Evolutionary conservation across 257 asterid species (phyloP).

Genomic region (Rubia yunnanensis): DNA sequence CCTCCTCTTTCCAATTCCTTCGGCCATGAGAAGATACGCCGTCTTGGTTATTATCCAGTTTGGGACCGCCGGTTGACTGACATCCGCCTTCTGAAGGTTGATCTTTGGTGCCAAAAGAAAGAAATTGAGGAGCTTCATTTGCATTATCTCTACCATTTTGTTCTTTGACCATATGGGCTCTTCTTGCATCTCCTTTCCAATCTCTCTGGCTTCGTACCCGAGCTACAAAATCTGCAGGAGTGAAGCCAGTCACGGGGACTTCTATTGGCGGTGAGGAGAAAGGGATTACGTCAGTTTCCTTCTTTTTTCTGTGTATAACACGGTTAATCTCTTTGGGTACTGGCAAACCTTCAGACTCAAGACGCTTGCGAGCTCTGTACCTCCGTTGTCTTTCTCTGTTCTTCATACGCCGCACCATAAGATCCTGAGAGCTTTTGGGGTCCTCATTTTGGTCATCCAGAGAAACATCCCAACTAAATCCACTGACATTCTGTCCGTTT

Average conservation of each 20-base stretch:
- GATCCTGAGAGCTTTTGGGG: constrained; percentile 31
- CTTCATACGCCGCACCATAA: constrained; percentile 62
- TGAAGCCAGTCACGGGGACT: constrained; percentile 18
- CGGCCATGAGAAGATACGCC: constrained; percentile 31
- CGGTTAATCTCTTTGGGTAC: constrained; percentile 23
- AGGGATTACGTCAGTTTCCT: constrained; percentile 23
- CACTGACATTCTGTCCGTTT: constrained; percentile 1
- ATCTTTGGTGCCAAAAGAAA: constrained; percentile 17
- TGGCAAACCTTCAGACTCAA: constrained; percentile 41
- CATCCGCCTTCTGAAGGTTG: constrained; percentile 2
- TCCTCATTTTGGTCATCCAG: constrained; percentile 32
- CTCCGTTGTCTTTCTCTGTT: constrained; percentile 88
- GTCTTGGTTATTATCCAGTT: constrained; percentile 20
- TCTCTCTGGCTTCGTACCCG: constrained; percentile 60
- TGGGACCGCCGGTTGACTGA: constrained; percentile 13
- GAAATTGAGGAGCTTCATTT: constrained; percentile 15
- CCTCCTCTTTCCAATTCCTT: constrained; percentile 90
- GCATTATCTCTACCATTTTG: constrained; percentile 23
- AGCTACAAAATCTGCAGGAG: constrained; percentile 35
- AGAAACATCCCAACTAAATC: constrained; percentile 35
- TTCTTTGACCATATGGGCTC: constrained; percentile 36
- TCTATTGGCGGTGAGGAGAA: constrained; percentile 30
- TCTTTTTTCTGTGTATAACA: constrained; percentile 14
- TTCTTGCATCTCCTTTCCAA: constrained; percentile 90
- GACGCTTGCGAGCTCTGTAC: constrained; percentile 86